phyloP scores from a whole-genome alignment of 768 basidiomycete species.

The Ramaria rubella region DNA sequence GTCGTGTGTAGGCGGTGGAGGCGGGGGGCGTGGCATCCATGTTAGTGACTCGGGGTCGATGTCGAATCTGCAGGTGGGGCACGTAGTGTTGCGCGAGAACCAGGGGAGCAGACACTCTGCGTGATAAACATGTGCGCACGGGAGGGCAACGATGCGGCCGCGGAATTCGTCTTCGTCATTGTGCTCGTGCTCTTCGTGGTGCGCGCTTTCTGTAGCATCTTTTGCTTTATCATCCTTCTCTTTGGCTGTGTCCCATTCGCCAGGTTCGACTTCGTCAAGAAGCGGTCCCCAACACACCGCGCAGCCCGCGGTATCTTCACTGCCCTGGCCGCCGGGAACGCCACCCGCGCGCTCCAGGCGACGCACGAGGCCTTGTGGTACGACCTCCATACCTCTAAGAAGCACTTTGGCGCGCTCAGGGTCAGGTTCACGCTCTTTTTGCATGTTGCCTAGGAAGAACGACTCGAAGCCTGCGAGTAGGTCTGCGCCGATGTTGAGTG shows the following conservation, averaged over 20 bases:
- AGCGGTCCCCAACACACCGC: constrained; percentile 74
- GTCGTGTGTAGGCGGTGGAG: constrained; percentile 1
- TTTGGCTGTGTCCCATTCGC: constrained; percentile 14
- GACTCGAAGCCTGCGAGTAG: constrained; percentile 16
- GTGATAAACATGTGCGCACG: constrained; percentile 80
- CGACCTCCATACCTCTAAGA: constrained; percentile 56
- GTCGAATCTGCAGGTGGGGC: constrained; percentile 78
- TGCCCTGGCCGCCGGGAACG: constrained; percentile 30
- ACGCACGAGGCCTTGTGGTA: constrained; percentile 59
- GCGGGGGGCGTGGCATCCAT: constrained; percentile 21
- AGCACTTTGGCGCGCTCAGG: constrained; percentile 61
- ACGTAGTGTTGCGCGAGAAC: constrained; percentile 80
- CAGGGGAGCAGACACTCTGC: constrained; percentile 72
- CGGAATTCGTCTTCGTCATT: constrained; percentile 2
- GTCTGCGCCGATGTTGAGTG: constrained; percentile 31
- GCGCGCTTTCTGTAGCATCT: not conserved
- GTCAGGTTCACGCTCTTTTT: constrained; percentile 44
- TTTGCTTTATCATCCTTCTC: constrained; percentile 11
- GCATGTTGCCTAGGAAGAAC: constrained; percentile 21
- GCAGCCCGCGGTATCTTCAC: constrained; percentile 39
- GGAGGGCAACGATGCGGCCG: constrained; percentile 51
- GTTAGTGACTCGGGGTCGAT: constrained; percentile 76
- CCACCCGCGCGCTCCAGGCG: constrained; percentile 49
- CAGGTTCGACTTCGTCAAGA: constrained; percentile 29
- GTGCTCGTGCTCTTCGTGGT: constrained; percentile 32